Conservation (phyloP, 2,329 filamentous ascomycete species). For the Purpureocillium lavendulum region DNA sequence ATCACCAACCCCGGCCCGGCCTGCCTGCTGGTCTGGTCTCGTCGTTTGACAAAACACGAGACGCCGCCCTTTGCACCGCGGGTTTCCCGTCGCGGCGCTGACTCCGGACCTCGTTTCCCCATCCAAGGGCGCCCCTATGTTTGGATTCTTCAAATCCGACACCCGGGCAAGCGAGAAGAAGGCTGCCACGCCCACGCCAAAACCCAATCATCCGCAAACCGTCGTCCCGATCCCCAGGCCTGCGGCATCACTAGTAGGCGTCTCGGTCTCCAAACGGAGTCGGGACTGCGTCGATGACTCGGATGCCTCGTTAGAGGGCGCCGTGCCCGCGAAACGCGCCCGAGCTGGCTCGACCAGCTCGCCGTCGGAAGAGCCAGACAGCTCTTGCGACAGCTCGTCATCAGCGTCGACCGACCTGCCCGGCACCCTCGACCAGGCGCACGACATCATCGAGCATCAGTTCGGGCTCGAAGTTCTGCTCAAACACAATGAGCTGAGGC, state of each 20-base stretch:
- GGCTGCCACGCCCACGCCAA: constrained; percentile 18
- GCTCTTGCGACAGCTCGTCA: not conserved
- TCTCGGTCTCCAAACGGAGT: constrained; percentile 28
- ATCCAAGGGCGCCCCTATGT: constrained; percentile 43
- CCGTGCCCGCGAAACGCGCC: constrained; percentile 32
- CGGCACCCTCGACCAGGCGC: constrained; percentile 42
- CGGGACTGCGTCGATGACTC: constrained; percentile 24
- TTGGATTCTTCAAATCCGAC: constrained; percentile 53
- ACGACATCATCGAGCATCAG: constrained; percentile 73
- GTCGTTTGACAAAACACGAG: too few relatives aligned
- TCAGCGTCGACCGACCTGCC: constrained; percentile 3
- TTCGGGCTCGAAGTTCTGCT: constrained; percentile 85
- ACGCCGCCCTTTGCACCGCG: not conserved
- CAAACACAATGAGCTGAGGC: constrained; percentile 88
- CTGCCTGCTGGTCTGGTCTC: constrained; percentile 3
- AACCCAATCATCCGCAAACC: constrained; percentile 31
- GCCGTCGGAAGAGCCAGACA: constrained; percentile 3
- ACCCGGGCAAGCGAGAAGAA: constrained; percentile 47
- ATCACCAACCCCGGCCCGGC: constrained; percentile 4
- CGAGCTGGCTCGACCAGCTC: constrained; percentile 18
- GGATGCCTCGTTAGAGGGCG: constrained; percentile 14
- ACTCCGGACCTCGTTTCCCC: constrained; percentile 9
- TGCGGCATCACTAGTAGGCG: constrained; percentile 7
- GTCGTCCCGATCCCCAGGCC: constrained; percentile 15
- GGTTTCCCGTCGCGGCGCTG: constrained; percentile 9